These are phyloP conservation scores for Stenogyne calaminthoides DNA, from an alignment of 305 asterid species.

Conservation along the genomic window DNA sequence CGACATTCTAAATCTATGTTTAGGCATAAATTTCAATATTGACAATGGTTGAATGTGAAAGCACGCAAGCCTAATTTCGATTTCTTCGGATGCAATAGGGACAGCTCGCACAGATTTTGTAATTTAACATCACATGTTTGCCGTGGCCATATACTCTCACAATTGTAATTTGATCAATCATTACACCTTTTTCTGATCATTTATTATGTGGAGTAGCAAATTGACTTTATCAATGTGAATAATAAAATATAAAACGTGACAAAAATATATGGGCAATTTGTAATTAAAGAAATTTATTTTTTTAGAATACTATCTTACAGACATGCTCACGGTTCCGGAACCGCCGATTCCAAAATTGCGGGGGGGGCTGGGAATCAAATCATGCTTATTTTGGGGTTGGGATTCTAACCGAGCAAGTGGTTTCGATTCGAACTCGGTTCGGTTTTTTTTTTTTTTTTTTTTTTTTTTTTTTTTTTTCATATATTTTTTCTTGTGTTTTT, in stretches of 20 bases:
- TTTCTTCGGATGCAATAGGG: slow-evolving; percentile 8
- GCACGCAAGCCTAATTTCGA: background rate
- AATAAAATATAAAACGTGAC: background rate
- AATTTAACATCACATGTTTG: slow-evolving; percentile 20
- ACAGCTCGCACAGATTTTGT: slow-evolving; percentile 23
- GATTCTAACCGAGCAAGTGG: no score
- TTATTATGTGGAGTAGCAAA: background rate
- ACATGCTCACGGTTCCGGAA: no score
- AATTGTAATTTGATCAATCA: slow-evolving; percentile 6
- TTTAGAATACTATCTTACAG: no score
- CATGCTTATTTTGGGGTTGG: no score
- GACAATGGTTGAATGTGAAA: slow-evolving; percentile 17
- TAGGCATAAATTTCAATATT: background rate
- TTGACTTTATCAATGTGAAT: background rate
- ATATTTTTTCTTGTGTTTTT: no score
- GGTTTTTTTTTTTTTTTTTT: no score
- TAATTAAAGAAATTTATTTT: no score
- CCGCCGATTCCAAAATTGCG: no score
- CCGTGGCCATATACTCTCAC: slow-evolving; percentile 7
- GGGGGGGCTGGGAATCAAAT: no score
- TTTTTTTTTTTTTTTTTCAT: no score
- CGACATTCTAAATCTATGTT: background rate
- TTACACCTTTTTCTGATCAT: background rate
- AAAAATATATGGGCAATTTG: no score
- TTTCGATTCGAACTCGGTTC: no score